A percentile compares a stretch with the other conserved stretches of the same genome.
Conservation (phyloP, 2,329 filamentous ascomycete genomes). For the Diaporthe australafricana region DNA sequence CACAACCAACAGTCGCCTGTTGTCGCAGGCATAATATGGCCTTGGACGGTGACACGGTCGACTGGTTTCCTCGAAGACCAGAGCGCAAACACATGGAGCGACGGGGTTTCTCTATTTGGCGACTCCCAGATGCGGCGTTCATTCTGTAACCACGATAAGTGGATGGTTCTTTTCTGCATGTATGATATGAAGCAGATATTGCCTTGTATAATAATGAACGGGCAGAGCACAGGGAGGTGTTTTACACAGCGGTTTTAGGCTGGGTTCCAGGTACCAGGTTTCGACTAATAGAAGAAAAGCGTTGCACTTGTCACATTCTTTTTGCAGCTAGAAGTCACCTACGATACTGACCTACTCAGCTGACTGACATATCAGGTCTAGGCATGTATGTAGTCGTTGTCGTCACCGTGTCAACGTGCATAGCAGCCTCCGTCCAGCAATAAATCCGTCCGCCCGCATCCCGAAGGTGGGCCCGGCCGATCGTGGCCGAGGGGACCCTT, state of each 20-base stretch:
- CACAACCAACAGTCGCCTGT: neutral
- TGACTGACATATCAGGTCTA: no score
- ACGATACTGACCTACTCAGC: no score
- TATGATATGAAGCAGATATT: slow-evolving; percentile 7
- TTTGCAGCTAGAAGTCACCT: no score
- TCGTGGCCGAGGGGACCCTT: neutral
- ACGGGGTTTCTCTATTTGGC: neutral
- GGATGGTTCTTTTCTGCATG: neutral
- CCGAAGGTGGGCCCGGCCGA: slow-evolving; percentile 19
- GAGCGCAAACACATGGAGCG: no score
- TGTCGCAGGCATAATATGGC: no score
- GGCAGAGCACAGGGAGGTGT: neutral
- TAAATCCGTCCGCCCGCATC: slow-evolving; percentile 9
- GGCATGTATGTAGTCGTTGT: neutral
- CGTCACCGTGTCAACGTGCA: neutral
- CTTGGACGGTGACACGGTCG: neutral
- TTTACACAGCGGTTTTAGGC: neutral
- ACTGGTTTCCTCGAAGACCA: no score
- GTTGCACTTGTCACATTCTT: neutral
- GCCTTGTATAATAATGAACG: neutral
- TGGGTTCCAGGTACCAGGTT: neutral
- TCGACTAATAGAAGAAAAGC: slow-evolving; percentile 12
- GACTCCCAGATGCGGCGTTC: neutral
- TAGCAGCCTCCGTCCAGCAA: neutral
- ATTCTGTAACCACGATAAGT: neutral